phyloP scores from a whole-genome alignment of 2,329 filamentous ascomycete genomes.

The Emmonsiellopsis sp. region DNA sequence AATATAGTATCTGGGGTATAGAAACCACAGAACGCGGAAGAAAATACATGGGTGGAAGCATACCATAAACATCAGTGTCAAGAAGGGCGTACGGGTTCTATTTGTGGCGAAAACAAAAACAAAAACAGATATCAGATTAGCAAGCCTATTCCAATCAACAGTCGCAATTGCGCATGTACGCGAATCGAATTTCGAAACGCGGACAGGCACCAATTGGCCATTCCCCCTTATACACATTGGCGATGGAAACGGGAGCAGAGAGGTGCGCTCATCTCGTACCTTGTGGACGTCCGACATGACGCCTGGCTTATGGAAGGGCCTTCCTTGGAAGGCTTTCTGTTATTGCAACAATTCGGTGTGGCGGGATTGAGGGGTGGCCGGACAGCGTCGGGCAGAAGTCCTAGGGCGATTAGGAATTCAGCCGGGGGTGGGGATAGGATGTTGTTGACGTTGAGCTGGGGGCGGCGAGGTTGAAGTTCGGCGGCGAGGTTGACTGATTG shows the following conservation, averaged over 20 bases:
- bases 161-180: neutral
- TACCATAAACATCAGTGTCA: constrained; percentile 50
- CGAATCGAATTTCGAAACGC: neutral
- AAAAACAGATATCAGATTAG: constrained; percentile 8
- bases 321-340: constrained; percentile 43
- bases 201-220: neutral
- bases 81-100: constrained; percentile 98
- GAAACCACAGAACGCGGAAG: neutral
- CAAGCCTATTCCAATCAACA: neutral
- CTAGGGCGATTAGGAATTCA: constrained; percentile 10
- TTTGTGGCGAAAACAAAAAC: constrained; percentile 24
- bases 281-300: constrained; percentile 47
- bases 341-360: constrained; percentile 38
- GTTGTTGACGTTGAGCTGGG: neutral
- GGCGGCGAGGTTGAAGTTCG: constrained; percentile 14
- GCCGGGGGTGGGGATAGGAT: constrained; percentile 4
- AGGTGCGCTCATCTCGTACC: constrained; percentile 27
- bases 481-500: too few relatives aligned
- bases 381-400: constrained; percentile 28
- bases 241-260: neutral
- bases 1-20: too few relatives aligned
- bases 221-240: constrained; percentile 9
- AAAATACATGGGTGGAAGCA: constrained; percentile 19
- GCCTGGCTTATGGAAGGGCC: constrained; percentile 37
- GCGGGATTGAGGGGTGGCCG: constrained; percentile 4